phyloP scores from a whole-genome alignment of 805 yeast species.

The Saccharomycopsis capsularis region DNA sequence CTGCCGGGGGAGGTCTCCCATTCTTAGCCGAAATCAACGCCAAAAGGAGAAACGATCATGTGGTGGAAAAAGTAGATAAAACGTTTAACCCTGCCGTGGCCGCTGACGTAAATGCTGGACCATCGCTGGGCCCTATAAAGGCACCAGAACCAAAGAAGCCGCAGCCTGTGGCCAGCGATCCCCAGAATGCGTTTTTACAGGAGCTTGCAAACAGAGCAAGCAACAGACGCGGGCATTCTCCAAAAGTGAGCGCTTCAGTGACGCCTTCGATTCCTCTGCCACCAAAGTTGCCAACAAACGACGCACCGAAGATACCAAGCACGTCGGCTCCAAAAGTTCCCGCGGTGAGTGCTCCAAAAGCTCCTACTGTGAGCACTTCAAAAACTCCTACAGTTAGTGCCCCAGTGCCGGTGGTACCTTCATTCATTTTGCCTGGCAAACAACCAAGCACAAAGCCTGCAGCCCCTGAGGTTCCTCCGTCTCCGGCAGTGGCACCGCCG shows the following conservation, averaged over 20 bases:
- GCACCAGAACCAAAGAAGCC: slow-evolving; percentile 15
- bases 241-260: slow-evolving; percentile 23
- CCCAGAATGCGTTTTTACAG: slow-evolving; percentile 3
- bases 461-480: slow-evolving; percentile 1
- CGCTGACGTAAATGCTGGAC: slow-evolving; percentile 1
- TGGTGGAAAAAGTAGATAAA: slow-evolving; percentile 35
- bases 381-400: not conserved
- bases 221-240: slow-evolving; percentile 7
- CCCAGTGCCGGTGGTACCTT: no score
- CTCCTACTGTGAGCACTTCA: slow-evolving; percentile 16
- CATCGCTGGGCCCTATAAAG: slow-evolving; percentile 3
- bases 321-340: slow-evolving; percentile 24
- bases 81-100: slow-evolving; percentile 24
- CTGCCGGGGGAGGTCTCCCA: slow-evolving; percentile 41
- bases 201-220: slow-evolving; percentile 9
- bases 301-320: slow-evolving; percentile 23
- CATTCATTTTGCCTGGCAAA: not conserved
- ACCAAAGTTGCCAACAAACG: slow-evolving; percentile 23
- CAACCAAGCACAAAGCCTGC: slow-evolving; percentile 14
- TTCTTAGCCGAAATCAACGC: slow-evolving; percentile 53
- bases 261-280: slow-evolving; percentile 23
- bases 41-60: slow-evolving; percentile 45
- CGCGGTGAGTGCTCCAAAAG: slow-evolving; percentile 22
- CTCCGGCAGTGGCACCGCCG: slow-evolving; percentile 19
- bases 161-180: not conserved